Conservation (phyloP, 345 rosid species). For the Lepidium aucheri region DNA sequence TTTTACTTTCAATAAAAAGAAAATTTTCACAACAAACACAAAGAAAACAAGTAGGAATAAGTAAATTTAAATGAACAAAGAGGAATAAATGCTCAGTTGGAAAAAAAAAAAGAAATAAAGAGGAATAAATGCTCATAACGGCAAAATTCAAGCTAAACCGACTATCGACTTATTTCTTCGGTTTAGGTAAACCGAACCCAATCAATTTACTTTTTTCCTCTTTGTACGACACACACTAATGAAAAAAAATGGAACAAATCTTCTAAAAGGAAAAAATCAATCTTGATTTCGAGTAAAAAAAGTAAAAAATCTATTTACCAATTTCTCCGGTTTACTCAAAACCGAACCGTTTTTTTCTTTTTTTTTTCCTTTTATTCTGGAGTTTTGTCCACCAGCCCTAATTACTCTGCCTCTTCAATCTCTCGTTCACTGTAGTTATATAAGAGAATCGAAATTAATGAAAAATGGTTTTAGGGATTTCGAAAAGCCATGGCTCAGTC, state of each 20-base stretch:
- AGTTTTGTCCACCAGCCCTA: not conserved
- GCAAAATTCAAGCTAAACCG: not conserved
- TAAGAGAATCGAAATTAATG: not conserved
- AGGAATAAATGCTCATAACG: not conserved
- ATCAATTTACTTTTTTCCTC: not conserved
- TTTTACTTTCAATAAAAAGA: not conserved
- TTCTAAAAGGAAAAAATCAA: not conserved
- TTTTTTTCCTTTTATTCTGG: not conserved
- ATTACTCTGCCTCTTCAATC: not conserved
- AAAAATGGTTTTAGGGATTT: slow-evolving; percentile 2
- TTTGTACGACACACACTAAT: not conserved
- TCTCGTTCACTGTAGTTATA: not conserved
- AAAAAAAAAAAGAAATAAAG: not conserved
- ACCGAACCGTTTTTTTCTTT: not conserved
- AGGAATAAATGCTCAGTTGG: too few relatives aligned
- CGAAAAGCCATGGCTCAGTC: slow-evolving; percentile 13
- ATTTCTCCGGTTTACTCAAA: not conserved
- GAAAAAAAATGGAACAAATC: not conserved
- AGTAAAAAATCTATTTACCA: not conserved
- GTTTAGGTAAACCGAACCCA: not conserved
- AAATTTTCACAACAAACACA: not conserved
- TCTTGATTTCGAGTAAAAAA: not conserved
- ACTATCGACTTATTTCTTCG: not conserved
- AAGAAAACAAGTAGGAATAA: too few relatives aligned
- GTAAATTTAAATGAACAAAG: too few relatives aligned